These are phyloP conservation scores for Phytopythium boreale DNA, from an alignment of 352 stramenopile genomes.

Conservation along the genomic window DNA sequence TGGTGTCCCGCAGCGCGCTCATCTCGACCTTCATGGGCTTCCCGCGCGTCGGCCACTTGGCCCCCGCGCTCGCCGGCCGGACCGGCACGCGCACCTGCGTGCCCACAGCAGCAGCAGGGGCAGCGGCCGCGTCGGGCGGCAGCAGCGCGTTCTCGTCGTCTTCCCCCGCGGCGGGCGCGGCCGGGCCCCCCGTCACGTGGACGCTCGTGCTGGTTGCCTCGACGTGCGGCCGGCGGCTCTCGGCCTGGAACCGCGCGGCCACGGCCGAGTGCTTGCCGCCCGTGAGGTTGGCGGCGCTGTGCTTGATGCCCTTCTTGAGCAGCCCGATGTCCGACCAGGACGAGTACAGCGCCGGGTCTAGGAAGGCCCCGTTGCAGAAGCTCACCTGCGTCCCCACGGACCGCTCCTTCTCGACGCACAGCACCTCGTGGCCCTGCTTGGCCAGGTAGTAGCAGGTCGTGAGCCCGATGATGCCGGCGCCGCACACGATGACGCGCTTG, in stretches of 20 bases:
- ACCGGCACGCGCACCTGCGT: slow-evolving; percentile 22
- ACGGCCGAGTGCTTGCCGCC: not conserved
- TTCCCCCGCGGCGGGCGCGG: slow-evolving; percentile 32
- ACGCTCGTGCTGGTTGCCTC: slow-evolving; percentile 13
- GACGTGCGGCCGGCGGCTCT: slow-evolving; percentile 4
- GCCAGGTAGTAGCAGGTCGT: slow-evolving; percentile 86
- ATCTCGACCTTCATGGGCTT: slow-evolving; percentile 87
- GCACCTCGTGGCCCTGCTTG: slow-evolving; percentile 82
- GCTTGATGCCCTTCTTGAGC: slow-evolving; percentile 37
- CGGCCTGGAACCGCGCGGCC: slow-evolving; percentile 6
- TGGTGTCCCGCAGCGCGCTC: slow-evolving; percentile 71
- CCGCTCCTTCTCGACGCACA: slow-evolving; percentile 85
- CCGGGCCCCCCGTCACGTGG: slow-evolving; percentile 26
- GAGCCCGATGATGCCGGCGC: slow-evolving; percentile 80
- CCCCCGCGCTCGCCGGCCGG: slow-evolving; percentile 12
- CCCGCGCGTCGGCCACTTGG: slow-evolving; percentile 35
- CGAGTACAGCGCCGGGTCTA: slow-evolving; percentile 79
- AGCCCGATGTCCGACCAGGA: slow-evolving; percentile 77
- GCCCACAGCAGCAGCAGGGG: too few relatives aligned
- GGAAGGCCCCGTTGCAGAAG: slow-evolving; percentile 78
- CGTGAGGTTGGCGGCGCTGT: not conserved
- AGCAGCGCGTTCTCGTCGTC: slow-evolving; percentile 6
- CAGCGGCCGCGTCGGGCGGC: not conserved
- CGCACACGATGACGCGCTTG: slow-evolving; percentile 85
- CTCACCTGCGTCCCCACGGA: slow-evolving; percentile 77